Percentiles rank a stretch among this genome's conserved stretches.
phyloP scores from a whole-genome alignment of 768 basidiomycete species.

The Termitomyces heimii region DNA sequence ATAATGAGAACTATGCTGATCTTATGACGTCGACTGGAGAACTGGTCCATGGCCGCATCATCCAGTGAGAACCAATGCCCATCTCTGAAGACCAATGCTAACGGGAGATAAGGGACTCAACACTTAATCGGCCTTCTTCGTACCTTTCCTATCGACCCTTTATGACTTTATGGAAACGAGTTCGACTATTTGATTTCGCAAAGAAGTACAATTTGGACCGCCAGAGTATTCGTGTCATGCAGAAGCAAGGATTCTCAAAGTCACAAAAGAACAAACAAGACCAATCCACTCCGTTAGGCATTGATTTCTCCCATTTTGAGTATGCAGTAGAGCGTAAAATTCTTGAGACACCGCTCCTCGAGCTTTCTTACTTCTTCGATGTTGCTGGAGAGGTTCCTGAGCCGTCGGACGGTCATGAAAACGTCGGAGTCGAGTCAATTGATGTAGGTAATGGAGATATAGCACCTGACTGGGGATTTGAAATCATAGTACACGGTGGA shows the following conservation, averaged over 20 bases:
- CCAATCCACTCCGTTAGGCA: slow-evolving; percentile 49
- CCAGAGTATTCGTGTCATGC: slow-evolving; percentile 21
- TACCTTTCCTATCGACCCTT: slow-evolving; percentile 35
- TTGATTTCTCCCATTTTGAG: slow-evolving; percentile 56
- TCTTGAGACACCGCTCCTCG: slow-evolving; percentile 69
- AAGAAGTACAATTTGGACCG: slow-evolving; percentile 27
- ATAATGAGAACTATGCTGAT: slow-evolving; percentile 71
- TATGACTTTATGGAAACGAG: slow-evolving; percentile 49
- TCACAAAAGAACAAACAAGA: slow-evolving; percentile 30
- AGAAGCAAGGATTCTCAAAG: slow-evolving; percentile 9
- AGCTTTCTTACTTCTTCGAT: slow-evolving; percentile 85
- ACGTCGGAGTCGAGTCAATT: slow-evolving; percentile 35
- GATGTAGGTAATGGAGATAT: slow-evolving; percentile 85
- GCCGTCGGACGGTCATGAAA: slow-evolving; percentile 19
- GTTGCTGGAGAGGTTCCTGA: slow-evolving; percentile 71
- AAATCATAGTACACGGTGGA: slow-evolving; percentile 75
- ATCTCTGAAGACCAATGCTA: not conserved
- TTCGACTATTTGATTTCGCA: slow-evolving; percentile 37
- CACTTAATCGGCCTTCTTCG: slow-evolving; percentile 21
- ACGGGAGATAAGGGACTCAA: slow-evolving; percentile 21
- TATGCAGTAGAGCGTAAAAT: slow-evolving; percentile 87
- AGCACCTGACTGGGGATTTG: slow-evolving; percentile 91
- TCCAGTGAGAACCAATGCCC: slow-evolving; percentile 28
- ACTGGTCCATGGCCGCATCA: slow-evolving; percentile 49
- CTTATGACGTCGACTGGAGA: slow-evolving; percentile 64